Percentiles rank a stretch among this genome's conserved stretches.
Conservation (phyloP, 2,329 filamentous ascomycete species). For the Colletotrichum lentis region DNA sequence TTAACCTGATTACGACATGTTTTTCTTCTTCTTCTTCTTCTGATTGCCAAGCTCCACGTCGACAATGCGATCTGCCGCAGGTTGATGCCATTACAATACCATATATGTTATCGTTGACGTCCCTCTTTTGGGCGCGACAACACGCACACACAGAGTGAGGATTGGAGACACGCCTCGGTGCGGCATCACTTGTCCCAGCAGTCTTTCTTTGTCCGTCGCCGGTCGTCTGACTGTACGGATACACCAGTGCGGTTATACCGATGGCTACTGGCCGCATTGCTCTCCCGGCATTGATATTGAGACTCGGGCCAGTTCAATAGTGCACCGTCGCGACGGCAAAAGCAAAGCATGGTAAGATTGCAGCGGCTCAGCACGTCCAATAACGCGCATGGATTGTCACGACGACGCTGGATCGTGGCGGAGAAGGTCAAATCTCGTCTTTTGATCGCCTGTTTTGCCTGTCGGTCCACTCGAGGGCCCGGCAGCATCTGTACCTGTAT, state of each 20-base stretch:
- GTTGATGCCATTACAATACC: conserved; percentile 27
- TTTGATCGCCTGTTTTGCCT: conserved; percentile 34
- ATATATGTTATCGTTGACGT: background rate
- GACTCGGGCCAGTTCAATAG: conserved; percentile 27
- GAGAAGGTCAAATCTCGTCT: conserved; percentile 37
- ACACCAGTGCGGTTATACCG: background rate
- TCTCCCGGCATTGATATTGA: background rate
- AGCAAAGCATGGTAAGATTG: conserved; percentile 35
- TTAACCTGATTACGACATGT: conserved; percentile 17
- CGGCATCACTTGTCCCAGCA: conserved; percentile 16
- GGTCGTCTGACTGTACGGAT: background rate
- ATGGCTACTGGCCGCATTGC: no score
- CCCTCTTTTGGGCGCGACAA: background rate
- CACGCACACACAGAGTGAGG: background rate
- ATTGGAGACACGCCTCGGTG: conserved; percentile 6
- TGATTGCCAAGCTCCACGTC: conserved; percentile 22
- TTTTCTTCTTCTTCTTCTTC: background rate
- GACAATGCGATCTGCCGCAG: conserved; percentile 25
- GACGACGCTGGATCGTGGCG: conserved; percentile 34
- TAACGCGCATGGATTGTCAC: conserved; percentile 32
- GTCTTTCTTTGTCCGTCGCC: background rate
- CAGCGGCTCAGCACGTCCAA: conserved; percentile 22
- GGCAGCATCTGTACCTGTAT: no score
- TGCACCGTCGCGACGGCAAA: conserved; percentile 21
- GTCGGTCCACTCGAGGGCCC: conserved; percentile 30